Percentiles rank a stretch among this genome's conserved stretches.
phyloP scores from a whole-genome alignment of 2,329 filamentous ascomycete species.

The Seiridium unicorne region DNA sequence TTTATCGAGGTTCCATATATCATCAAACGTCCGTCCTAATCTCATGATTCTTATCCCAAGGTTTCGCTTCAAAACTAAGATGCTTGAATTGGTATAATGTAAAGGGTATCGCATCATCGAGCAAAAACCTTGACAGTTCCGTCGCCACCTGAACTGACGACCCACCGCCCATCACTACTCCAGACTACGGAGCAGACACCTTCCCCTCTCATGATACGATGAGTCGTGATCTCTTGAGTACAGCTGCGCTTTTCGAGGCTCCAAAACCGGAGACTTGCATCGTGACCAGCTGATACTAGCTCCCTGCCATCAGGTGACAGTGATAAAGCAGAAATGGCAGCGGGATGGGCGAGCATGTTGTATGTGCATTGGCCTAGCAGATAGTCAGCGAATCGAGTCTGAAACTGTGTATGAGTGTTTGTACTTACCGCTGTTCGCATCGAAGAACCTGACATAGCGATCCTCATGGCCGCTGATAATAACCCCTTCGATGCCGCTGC shows the following conservation, averaged over 20 bases:
- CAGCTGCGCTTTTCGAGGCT: conserved; percentile 92
- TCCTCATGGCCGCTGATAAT: conserved; percentile 98
- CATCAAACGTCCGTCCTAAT: background rate
- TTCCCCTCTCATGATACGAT: conserved; percentile 92
- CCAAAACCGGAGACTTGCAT: conserved; percentile 96
- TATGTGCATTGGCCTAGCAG: conserved; percentile 92
- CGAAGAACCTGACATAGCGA: conserved; percentile 93
- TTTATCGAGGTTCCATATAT: background rate
- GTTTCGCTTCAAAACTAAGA: background rate
- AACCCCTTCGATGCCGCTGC: conserved; percentile 83
- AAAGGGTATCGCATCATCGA: conserved; percentile 33
- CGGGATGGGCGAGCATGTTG: conserved; percentile 95
- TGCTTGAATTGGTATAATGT: background rate
- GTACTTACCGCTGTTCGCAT: conserved; percentile 93
- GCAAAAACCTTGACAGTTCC: conserved; percentile 93
- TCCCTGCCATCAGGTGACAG: conserved; percentile 92
- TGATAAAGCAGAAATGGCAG: conserved; percentile 86
- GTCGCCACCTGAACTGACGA: conserved; percentile 91
- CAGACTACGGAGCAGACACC: conserved; percentile 93
- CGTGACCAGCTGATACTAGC: conserved; percentile 92
- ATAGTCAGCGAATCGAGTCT: background rate
- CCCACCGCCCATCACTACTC: conserved; percentile 93
- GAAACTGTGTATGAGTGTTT: background rate
- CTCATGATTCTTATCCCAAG: background rate
- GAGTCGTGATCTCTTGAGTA: conserved; percentile 90